Base-by-base conservation (phyloP, 257 asterid genomes). In the Scutellaria minor region DNA sequence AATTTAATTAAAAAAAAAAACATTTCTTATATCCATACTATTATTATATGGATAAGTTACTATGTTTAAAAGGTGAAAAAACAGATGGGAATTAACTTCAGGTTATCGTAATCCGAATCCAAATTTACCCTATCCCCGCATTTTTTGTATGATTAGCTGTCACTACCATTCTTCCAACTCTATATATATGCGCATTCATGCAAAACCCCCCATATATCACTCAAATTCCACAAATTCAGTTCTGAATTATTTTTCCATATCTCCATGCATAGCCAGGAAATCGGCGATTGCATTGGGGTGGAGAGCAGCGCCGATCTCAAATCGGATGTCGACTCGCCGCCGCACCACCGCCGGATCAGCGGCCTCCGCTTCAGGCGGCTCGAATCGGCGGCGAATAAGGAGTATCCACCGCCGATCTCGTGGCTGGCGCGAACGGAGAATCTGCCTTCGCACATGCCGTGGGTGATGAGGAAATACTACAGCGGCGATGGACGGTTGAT, bases 371-470 rank as follows among this genome's bases (percentile, higher is more conserved):
- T 42, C 5, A 9, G 52, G 71, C 61, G 74, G 65, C 3, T 22
- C 50, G 57, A 18, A 39, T 58, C 59, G 67, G 70, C 18, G 57
- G 66, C 14, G 51, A 77, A 64, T 13, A 76, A 15, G 61, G 79
- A 76, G 12, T 83, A 74, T 52, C 97, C 97, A 0, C 98, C 97
- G 70, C 93, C 92, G 66, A 77, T 92, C 20, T 72, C 96, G 1
- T 78, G 75, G 77, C 79, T 85, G 47, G 83, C 70, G 12, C 68
- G 78, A 14, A 82, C 84, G 0, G 89, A 53, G 14, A 77, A 78
- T 40, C 79, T 68, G 5, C 79, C 79, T 2, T 74, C 87, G 3
- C 83, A 79, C 53, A 62, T 87, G 85, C 96, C 96, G 58, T 82
- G 94, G 92, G 83, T 83, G 70, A 76, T 88, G 96, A 80, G 58